Evolutionary conservation across 2,329 filamentous ascomycete species (phyloP).

Genomic region (Helminthosporium solani): DNA sequence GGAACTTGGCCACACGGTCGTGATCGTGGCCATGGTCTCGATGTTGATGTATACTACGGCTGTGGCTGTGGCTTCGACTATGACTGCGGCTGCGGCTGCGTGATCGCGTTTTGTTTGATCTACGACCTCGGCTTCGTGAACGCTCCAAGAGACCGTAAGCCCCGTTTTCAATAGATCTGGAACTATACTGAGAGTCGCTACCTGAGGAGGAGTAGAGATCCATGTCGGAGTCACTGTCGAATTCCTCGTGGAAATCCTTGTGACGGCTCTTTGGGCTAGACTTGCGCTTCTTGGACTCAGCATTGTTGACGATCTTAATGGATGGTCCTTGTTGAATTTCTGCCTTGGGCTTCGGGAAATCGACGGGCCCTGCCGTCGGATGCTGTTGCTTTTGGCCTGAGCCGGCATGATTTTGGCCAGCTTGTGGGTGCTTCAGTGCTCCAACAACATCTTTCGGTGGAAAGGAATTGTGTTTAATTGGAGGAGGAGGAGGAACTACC

Average conservation of each 20-base stretch:
- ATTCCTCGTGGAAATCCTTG: constrained; percentile 5
- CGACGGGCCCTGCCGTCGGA: not conserved
- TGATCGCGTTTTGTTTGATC: not conserved
- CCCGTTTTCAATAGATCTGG: constrained; percentile 21
- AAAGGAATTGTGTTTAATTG: too few species aligned
- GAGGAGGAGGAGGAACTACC: not conserved
- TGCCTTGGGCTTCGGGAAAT: not conserved
- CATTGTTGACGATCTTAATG: constrained; percentile 7
- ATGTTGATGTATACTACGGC: constrained; percentile 9
- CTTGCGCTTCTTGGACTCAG: constrained; percentile 18
- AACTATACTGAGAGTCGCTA: constrained; percentile 8
- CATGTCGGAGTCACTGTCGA: constrained; percentile 15
- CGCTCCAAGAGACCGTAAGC: constrained; percentile 20
- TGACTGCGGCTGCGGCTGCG: constrained; percentile 13
- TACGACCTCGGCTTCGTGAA: constrained; percentile 10
- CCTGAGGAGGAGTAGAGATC: constrained; percentile 21
- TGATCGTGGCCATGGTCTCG: constrained; percentile 15
- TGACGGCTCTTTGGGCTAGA: constrained; percentile 10
- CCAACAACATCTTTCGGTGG: too few species aligned
- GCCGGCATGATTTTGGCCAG: constrained; percentile 12
- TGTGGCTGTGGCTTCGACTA: constrained; percentile 11
- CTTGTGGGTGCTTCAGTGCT: not conserved
- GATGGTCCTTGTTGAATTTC: not conserved
- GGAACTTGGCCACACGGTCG: constrained; percentile 6
- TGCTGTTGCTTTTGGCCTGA: not conserved